Evolutionary conservation across 176 grass and related monocot genomes (phyloP).

Genomic region (Olyra latifolia): DNA sequence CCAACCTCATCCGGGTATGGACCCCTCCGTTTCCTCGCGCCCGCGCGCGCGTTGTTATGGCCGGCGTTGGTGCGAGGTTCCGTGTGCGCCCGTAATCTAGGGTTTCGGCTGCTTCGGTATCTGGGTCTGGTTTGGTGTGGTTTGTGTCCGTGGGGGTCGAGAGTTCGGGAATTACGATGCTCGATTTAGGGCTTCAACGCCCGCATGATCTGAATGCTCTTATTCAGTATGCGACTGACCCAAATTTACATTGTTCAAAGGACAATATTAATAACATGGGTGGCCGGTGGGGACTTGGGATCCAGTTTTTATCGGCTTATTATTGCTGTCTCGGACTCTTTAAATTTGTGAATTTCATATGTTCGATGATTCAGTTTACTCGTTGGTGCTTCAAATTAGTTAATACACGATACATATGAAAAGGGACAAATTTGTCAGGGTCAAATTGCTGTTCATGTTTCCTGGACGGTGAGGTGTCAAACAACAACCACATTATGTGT

Average conservation of each 20-base stretch:
- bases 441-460: slow-evolving; percentile 9
- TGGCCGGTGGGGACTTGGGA: neutral
- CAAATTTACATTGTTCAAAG: neutral
- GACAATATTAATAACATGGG: neutral
- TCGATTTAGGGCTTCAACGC: neutral
- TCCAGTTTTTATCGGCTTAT: neutral
- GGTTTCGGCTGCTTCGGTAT: slow-evolving; percentile 25
- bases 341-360: neutral
- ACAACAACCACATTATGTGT: neutral
- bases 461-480: neutral
- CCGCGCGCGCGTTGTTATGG: neutral
- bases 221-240: neutral
- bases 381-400: neutral
- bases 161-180: neutral
- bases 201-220: slow-evolving; percentile 4
- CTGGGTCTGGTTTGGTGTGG: neutral
- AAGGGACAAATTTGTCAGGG: neutral
- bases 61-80: neutral
- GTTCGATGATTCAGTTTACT: neutral
- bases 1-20: slow-evolving; percentile 79
- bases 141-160: neutral
- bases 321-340: neutral
- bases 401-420: neutral
- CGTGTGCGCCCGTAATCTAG: slow-evolving; percentile 27
- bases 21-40: neutral